phyloP scores from a whole-genome alignment of 441 rosid genomes.

The Corymbia citriodora region DNA sequence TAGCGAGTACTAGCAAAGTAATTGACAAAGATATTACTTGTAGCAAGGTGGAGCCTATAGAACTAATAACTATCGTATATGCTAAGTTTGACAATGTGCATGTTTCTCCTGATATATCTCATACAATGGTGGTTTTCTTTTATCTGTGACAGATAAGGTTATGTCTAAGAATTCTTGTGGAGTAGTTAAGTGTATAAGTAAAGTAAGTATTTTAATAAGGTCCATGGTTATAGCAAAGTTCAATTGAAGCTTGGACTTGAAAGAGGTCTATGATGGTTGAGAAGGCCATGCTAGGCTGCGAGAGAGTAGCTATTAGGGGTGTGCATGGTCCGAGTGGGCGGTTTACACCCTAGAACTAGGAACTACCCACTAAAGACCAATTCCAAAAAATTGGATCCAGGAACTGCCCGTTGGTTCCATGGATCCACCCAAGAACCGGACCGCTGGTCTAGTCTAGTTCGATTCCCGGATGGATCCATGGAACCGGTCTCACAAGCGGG shows the following conservation, averaged over 20 bases:
- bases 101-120: not conserved
- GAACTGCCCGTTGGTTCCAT: no score
- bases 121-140: not conserved
- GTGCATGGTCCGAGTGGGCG: no score
- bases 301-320: not conserved
- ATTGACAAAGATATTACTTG: not conserved
- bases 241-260: no score
- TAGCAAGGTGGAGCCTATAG: not conserved
- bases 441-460: no score
- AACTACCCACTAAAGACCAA: no score
- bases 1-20: not conserved
- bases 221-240: not conserved
- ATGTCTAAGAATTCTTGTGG: not conserved
- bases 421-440: no score
- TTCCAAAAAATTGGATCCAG: no score
- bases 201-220: not conserved
- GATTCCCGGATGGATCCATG: no score
- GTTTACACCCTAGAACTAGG: no score
- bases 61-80: no score
- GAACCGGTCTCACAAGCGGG: no score
- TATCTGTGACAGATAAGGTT: not conserved
- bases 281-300: fast-evolving
- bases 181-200: not conserved
- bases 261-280: not conserved
- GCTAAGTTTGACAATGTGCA: not conserved